Base-by-base conservation (phyloP, 257 asterid genomes). In the Solanum megistacrolobum region DNA sequence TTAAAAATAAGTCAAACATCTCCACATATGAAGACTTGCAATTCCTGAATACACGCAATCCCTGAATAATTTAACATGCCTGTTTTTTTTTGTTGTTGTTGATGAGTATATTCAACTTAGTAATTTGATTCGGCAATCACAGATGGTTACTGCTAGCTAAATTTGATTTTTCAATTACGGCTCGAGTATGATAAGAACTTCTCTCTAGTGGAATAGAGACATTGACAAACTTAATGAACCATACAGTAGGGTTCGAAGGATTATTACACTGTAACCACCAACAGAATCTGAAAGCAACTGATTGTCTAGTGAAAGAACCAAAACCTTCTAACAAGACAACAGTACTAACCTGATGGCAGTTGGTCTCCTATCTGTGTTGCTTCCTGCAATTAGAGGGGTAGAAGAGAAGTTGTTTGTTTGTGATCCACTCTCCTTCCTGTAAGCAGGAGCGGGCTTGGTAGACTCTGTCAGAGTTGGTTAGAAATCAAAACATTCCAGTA, bases 371-470 rank as follows among this genome's bases (percentile, higher is more conserved):
- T 91, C 91, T 85, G 88, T 89, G 89, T 87, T 92, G 88, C 86
- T 88, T 87, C 94, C 95, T 12, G 90, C 90, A 72, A 85, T 4
- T 88, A 87, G 94, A 89, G 91, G 85, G 83, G 90, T 86, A 55
- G 96, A 89, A 71, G 94, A 87, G 27, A 86, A 83, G 38, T 93
- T 90, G 78, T 91, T 93, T 62, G 93, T 88, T 73, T 35, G 76
- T 25, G 98, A 89, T 65, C 93, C 96, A 92, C 93, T 93, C 69
- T 96, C 98, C 92, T 94, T 96, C 92, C 91, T 93, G 91, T 90
- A 89, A n/a, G 93, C 89, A 12, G 95, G 79, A 43, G 88, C 96
- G 66, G 91, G 92, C 87, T 88, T 88, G 85, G 91, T 60, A 90
- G 94, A 85, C 87, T 95, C 98, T 96, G 93, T 60, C 31, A 85